Base-by-base conservation (phyloP, 441 rosid species). In the Pelargonium myrrhifolium region DNA sequence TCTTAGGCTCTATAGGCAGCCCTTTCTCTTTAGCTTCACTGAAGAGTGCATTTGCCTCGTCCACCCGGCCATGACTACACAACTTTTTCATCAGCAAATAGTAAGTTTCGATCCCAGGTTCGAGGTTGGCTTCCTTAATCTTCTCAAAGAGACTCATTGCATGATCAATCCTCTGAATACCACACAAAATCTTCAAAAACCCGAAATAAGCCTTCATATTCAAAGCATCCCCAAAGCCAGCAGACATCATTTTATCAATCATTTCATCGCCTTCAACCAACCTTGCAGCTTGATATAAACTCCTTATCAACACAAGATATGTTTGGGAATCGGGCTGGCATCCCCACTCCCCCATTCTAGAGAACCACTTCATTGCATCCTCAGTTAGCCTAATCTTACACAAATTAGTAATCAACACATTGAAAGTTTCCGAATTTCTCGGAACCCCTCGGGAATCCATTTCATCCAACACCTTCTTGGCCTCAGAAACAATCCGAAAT, bases 161-260 rank as follows among this genome's bases (percentile, higher is more conserved):
- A 67, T 93, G 97, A 75, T 93, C 95, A 78, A 89, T 65, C 86
- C 99, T 89, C 88, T 93, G 96, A 73, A 93, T 84, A 53, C 97
- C 99, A 69, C 96, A 89, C 76, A 93, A 71, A 60, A 89, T 83
- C 78, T 85, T 89, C 78, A 93, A 49, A 75, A 89, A 85, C 28
- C 85, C 85, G 21, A 87, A 93, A 74, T 87, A 88, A 7, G 79
- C 89, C 59, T 86, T 87, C 79, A 67, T 86, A 72, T 72, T 84
- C 71, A 93, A 83, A 55, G 62, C 6, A 62, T 75, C 71, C 62
- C 86, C 83, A 18, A 28, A 91, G 0, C 94, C 90, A 0, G 89
- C 87, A 63, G 92, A 88, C 67, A 88, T 93, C 96, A 89, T 93
- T 75, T 79, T 78, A 70, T 94, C 96, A 17, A 92, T 86, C 98